These are phyloP conservation scores for Ogataea populi-albae DNA, from an alignment of 805 yeast genomes.

Conservation along the genomic window DNA sequence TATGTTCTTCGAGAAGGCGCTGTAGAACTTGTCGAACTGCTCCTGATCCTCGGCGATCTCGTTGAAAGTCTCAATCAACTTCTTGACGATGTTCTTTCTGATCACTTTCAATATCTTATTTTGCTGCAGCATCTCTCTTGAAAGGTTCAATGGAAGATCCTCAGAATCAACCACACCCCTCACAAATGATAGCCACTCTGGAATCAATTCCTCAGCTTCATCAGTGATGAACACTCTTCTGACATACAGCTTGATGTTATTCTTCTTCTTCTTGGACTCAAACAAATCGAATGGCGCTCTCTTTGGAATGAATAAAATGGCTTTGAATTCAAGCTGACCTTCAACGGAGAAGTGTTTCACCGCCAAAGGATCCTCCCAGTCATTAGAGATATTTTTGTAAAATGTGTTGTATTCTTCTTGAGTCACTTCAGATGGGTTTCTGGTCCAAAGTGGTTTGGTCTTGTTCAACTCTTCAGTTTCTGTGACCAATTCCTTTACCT, in stretches of 20 bases:
- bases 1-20: slow-evolving; percentile 96
- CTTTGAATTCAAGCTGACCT: slow-evolving; percentile 99
- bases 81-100: slow-evolving; percentile 98
- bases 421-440: slow-evolving; percentile 95
- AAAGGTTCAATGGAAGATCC: slow-evolving; percentile 98
- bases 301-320: slow-evolving; percentile 95
- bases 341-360: slow-evolving; percentile 99
- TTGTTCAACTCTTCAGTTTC: slow-evolving; percentile 98
- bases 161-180: slow-evolving; percentile 99
- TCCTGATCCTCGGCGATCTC: slow-evolving; percentile 99
- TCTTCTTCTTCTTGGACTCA: slow-evolving; percentile 98
- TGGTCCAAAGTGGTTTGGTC: slow-evolving; percentile 99
- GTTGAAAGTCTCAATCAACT: slow-evolving; percentile 96
- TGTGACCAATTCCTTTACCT: slow-evolving; percentile 85
- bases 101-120: slow-evolving; percentile 99
- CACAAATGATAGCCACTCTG: slow-evolving; percentile 97
- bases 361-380: slow-evolving; percentile 99
- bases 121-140: slow-evolving; percentile 99
- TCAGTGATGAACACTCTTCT: slow-evolving; percentile 99
- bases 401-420: slow-evolving; percentile 98
- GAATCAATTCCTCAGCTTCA: slow-evolving; percentile 98
- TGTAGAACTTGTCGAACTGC: slow-evolving; percentile 97
- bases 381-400: slow-evolving; percentile 98
- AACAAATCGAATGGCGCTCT: slow-evolving; percentile 99
- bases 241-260: slow-evolving; percentile 96